These are phyloP conservation scores for Inga laurina DNA, from an alignment of 306 rosid species.

Conservation along the genomic window DNA sequence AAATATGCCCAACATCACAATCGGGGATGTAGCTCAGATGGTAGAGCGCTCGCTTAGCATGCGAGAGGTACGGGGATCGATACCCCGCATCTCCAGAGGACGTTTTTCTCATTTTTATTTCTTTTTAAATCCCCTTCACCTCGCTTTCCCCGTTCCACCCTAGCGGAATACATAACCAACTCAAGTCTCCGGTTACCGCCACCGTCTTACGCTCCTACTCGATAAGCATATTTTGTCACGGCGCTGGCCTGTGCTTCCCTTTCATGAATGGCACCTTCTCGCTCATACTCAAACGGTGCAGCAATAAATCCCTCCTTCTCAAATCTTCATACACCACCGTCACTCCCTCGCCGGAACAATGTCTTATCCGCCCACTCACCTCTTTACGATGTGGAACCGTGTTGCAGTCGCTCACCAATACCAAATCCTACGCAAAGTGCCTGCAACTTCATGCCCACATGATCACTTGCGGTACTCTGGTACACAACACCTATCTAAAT, in stretches of 20 bases:
- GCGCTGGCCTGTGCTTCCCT: neutral
- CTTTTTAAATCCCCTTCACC: neutral
- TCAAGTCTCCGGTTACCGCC: neutral
- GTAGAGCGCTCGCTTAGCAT: constrained; percentile 86
- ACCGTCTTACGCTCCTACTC: neutral
- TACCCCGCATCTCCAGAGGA: constrained; percentile 49
- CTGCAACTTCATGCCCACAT: constrained; percentile 52
- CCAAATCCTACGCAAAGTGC: constrained; percentile 43
- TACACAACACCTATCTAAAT: constrained; percentile 43
- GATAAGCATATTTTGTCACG: neutral
- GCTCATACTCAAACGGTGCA: constrained; percentile 22
- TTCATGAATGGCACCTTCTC: constrained; percentile 39
- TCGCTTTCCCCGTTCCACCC: neutral
- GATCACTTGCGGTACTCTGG: constrained; percentile 46
- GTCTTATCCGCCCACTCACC: constrained; percentile 27
- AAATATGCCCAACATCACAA: no score
- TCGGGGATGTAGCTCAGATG: constrained; percentile 72
- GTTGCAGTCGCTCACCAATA: constrained; percentile 50
- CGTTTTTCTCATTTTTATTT: no score
- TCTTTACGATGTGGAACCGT: constrained; percentile 61
- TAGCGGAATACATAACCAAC: neutral
- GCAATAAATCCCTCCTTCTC: constrained; percentile 1
- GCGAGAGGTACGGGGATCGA: constrained; percentile 79
- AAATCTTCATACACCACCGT: constrained; percentile 19
- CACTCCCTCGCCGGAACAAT: constrained; percentile 1